Evolutionary conservation across 495 filamentous ascomycete species (phyloP), one percentile per base, ranked within the genome.

Genomic region (Xylaria scruposa): DNA sequence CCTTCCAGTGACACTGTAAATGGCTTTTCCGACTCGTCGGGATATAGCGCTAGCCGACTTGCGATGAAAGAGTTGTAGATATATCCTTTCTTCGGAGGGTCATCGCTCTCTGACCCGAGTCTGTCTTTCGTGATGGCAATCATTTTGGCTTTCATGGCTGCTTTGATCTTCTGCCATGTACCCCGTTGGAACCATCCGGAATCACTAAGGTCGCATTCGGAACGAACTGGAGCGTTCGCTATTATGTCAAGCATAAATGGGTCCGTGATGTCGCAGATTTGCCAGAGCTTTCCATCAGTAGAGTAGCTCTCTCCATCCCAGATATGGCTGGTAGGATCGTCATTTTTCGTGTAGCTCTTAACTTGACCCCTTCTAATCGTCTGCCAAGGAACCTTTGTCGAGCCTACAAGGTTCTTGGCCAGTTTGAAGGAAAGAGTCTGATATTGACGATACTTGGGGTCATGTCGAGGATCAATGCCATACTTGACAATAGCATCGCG

Each of bases 221-320:
- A 31, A 19, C 85, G 82, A 15, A 89, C 72, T 49, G 81, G 78
- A 24, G 81, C 82, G 21, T 84, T 78, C 5, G 84, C 79, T 13
- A 92, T 82, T 4, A 95, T 76, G 0, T 77, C 58, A 1, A 81
- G 79, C 24, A 95, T 78, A 10, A 95, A 75, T 0, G 94, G 92
- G 76, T 98, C 95, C 0, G 88, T 90, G 69, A 99, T 91, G 79
- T 99, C 96, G 82, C 95, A 97, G 40, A 95, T 86, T 84, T 98
- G 96, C 91, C 93, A 99, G 70, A 94, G 89, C 59, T 94, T 92
- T 2, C 94, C 94, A 76, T 96, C 93, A 6, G 84, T 82, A 12
- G 86, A 86, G 36, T 94, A 83, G 0, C 78, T 82, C 53, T 88
- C 79, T 47, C 96, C 95, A 59, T 95, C 91, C 80, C 97, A 99